These are phyloP conservation scores for Garcia nutans DNA, from an alignment of 345 rosid genomes.

Conservation along the genomic window DNA sequence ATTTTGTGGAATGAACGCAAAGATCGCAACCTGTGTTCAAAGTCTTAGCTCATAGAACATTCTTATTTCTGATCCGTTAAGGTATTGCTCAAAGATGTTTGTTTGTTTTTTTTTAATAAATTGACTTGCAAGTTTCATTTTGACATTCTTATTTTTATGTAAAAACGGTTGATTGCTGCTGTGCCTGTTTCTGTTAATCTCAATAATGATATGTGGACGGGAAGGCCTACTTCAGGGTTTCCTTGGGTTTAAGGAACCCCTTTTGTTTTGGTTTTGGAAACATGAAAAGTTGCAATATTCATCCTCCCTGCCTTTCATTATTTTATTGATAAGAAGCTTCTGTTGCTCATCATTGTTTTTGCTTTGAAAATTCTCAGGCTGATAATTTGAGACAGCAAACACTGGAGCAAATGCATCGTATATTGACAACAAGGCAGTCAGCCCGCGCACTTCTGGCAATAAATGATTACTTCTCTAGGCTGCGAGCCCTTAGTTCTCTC, in stretches of 20 bases:
- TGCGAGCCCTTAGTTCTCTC: constrained; percentile 88
- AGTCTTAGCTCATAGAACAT: too few relatives aligned
- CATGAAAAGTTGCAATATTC: not conserved
- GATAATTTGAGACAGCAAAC: constrained; percentile 56
- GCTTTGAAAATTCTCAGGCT: constrained; percentile 23
- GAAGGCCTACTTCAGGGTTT: not conserved
- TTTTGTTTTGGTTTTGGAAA: not conserved
- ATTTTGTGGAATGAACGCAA: not conserved
- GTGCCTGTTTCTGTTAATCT: too few relatives aligned
- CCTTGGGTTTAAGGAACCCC: not conserved
- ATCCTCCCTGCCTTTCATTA: not conserved
- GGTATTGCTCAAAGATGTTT: not conserved
- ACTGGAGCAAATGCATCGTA: constrained; percentile 52
- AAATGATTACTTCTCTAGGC: constrained; percentile 77
- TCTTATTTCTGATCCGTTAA: not conserved
- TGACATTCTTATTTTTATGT: not conserved
- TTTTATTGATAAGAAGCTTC: not conserved
- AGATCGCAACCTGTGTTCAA: not conserved
- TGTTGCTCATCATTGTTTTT: not conserved
- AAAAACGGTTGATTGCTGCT: not conserved
- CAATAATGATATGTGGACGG: too few relatives aligned
- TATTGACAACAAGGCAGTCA: constrained; percentile 76
- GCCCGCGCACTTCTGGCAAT: constrained; percentile 75
- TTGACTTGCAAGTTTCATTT: not conserved
- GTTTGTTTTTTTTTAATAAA: not conserved